Percentiles rank a stretch among this genome's conserved stretches.
These are phyloP conservation scores for Hagleromyces aurorensis DNA, from an alignment of 805 yeast species.

Conservation along the genomic window DNA sequence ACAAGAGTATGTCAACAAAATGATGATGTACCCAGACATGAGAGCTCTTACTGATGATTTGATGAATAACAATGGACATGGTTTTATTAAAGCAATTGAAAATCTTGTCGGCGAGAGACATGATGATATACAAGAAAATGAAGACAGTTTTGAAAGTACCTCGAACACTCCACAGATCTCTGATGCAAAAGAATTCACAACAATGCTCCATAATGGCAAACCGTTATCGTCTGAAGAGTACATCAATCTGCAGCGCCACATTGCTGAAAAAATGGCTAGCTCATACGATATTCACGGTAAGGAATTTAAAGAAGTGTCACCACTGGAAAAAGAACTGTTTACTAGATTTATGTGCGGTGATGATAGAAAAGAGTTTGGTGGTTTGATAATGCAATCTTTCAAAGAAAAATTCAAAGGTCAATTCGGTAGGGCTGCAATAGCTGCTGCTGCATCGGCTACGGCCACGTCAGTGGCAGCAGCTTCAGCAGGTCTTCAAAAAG, in stretches of 20 bases:
- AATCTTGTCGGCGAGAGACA: constrained; percentile 47
- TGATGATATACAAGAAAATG: background rate
- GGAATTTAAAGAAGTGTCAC: constrained; percentile 23
- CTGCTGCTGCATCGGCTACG: constrained; percentile 24
- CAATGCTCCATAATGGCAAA: constrained; percentile 25
- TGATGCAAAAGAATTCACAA: constrained; percentile 22
- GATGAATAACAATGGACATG: constrained; percentile 59
- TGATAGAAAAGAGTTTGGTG: constrained; percentile 23
- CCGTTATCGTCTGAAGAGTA: constrained; percentile 28
- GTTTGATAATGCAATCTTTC: constrained; percentile 24
- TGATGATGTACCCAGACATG: constrained; percentile 36
- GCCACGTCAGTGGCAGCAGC: constrained; percentile 16
- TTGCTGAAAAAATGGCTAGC: constrained; percentile 28
- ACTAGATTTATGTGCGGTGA: constrained; percentile 28
- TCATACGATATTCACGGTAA: constrained; percentile 23
- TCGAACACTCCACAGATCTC: background rate
- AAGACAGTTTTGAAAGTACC: background rate
- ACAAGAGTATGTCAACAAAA: constrained; percentile 26
- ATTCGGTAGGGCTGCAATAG: constrained; percentile 17
- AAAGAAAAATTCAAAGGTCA: constrained; percentile 21
- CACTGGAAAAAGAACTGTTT: constrained; percentile 26
- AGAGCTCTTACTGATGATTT: constrained; percentile 71
- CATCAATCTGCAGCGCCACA: constrained; percentile 25
- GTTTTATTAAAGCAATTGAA: constrained; percentile 75
- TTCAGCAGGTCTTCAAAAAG: constrained; percentile 3